Evolutionary conservation across 2,329 filamentous ascomycete genomes (phyloP).

Genomic region (Ploettnerulaceae sp.): DNA sequence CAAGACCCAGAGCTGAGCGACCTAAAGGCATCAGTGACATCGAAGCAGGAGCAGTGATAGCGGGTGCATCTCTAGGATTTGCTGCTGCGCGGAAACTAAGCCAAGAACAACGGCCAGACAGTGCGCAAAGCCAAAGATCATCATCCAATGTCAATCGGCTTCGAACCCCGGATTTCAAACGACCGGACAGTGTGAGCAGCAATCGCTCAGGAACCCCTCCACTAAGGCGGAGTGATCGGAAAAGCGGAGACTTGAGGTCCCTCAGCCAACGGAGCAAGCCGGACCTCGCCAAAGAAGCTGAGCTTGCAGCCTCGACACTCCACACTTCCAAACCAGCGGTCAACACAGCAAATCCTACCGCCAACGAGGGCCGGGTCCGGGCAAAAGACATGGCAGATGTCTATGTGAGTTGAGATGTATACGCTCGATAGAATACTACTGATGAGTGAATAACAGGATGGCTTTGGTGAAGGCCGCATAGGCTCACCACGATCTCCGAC

Average conservation of each 20-base stretch:
- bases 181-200: constrained; percentile 59
- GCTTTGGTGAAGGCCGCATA: constrained; percentile 81
- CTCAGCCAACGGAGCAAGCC: constrained; percentile 51
- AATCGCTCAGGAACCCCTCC: constrained; percentile 58
- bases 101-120: constrained; percentile 30
- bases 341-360: constrained; percentile 66
- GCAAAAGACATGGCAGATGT: constrained; percentile 86
- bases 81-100: constrained; percentile 30
- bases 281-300: constrained; percentile 39
- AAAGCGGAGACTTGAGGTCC: constrained; percentile 72
- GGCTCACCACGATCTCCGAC: constrained; percentile 89
- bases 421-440: constrained; percentile 16
- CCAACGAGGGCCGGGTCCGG: constrained; percentile 82
- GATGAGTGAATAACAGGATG: constrained; percentile 58
- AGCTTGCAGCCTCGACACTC: constrained; percentile 41
- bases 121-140: constrained; percentile 28
- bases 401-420: constrained; percentile 64
- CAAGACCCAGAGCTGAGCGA: constrained; percentile 26
- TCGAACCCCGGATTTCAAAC: constrained; percentile 36
- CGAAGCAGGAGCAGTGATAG: constrained; percentile 25
- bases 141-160: constrained; percentile 32
- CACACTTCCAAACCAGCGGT: constrained; percentile 35
- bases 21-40: constrained; percentile 24
- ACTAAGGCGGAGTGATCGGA: constrained; percentile 62
- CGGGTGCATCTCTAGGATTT: constrained; percentile 28